Conservation (phyloP, 2,329 filamentous ascomycete genomes). For the Stagonosporopsis cucurbitacearum region DNA sequence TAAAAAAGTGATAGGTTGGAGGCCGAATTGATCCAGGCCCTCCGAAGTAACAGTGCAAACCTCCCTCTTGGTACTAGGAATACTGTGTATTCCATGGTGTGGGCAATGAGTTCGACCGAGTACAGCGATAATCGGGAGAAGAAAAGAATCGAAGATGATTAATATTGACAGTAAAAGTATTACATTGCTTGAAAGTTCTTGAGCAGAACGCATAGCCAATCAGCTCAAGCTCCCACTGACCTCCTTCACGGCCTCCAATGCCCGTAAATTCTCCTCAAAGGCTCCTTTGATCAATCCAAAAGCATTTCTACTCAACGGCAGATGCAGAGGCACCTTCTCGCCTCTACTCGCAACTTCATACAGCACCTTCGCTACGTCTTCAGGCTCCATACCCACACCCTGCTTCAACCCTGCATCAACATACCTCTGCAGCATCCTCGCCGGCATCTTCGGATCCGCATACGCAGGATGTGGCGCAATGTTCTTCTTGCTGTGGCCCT, state of each 20-base stretch:
- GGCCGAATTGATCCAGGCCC: background rate
- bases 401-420: constrained; percentile 44
- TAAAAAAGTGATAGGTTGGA: background rate
- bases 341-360: constrained; percentile 43
- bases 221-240: constrained; percentile 37
- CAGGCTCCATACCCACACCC: constrained; percentile 37
- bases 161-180: background rate
- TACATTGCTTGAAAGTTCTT: background rate
- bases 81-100: no score
- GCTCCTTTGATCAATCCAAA: constrained; percentile 45
- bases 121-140: background rate
- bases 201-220: background rate
- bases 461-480: constrained; percentile 26
- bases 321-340: constrained; percentile 49
- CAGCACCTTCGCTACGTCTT: constrained; percentile 36
- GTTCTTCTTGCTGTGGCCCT: constrained; percentile 37
- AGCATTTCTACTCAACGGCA: constrained; percentile 51
- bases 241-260: constrained; percentile 46
- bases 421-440: constrained; percentile 41
- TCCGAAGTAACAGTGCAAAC: no score
- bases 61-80: no score
- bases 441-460: constrained; percentile 24
- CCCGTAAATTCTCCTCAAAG: constrained; percentile 38
- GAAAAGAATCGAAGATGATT: no score
- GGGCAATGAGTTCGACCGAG: no score